Conservation (phyloP, 345 rosid genomes). For the Sonneratia alba region DNA sequence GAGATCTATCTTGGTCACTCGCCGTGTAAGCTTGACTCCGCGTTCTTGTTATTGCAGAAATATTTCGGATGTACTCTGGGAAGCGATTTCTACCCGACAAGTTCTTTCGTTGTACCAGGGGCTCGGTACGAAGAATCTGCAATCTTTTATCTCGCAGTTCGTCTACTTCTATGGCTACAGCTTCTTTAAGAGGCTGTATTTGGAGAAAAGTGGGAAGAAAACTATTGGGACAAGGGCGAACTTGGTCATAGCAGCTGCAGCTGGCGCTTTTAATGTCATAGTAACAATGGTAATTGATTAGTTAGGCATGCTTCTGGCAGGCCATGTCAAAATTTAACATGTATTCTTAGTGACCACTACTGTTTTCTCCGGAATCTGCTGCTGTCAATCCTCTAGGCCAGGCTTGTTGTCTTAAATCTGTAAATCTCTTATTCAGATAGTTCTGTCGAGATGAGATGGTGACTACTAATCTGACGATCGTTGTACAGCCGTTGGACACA, state of each 20-base stretch:
- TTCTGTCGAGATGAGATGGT: not conserved
- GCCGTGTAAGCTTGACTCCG: not conserved
- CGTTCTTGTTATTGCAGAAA: conserved; percentile 22
- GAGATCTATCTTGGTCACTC: not conserved
- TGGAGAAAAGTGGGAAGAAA: conserved; percentile 61
- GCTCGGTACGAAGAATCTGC: conserved; percentile 66
- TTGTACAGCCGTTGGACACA: conserved; percentile 78
- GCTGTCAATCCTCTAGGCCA: not conserved
- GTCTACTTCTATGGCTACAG: conserved; percentile 76
- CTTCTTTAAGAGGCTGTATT: conserved; percentile 71
- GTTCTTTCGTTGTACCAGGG: conserved; percentile 67
- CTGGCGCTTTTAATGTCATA: conserved; percentile 78
- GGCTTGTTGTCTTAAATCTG: not conserved
- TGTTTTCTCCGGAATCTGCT: not conserved
- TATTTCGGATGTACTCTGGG: conserved; percentile 62
- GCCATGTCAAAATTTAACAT: not conserved
- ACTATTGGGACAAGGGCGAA: conserved; percentile 68
- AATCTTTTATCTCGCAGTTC: conserved; percentile 65
- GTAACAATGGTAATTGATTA: conserved; percentile 44
- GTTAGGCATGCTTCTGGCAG: not conserved
- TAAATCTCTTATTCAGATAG: not conserved
- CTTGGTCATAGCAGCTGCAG: conserved; percentile 76
- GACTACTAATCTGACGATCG: not conserved
- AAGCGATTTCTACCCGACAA: conserved; percentile 48
- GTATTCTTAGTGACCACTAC: not conserved